phyloP scores from a whole-genome alignment of 2,329 filamentous ascomycete genomes.

The Aspergillus ochraceoroseus region DNA sequence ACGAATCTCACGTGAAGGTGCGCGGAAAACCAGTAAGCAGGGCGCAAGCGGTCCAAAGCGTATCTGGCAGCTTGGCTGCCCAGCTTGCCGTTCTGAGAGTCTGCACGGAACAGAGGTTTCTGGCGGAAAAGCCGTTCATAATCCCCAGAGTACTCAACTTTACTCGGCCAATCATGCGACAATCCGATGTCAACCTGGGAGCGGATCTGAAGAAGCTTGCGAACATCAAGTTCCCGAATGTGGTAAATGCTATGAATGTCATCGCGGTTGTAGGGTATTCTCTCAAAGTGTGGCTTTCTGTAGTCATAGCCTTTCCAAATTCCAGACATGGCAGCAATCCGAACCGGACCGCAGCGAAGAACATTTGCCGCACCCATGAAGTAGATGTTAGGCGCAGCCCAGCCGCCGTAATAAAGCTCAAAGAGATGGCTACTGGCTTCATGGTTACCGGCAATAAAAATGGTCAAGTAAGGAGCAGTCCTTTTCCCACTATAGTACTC shows the following conservation, averaged over 20 bases:
- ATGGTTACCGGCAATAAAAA: slow-evolving; percentile 93
- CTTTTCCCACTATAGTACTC: slow-evolving; percentile 81
- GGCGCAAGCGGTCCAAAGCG: slow-evolving; percentile 75
- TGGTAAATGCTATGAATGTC: slow-evolving; percentile 85
- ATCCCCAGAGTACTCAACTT: slow-evolving; percentile 74
- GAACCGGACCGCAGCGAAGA: slow-evolving; percentile 71
- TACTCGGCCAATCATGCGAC: slow-evolving; percentile 92
- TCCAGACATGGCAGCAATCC: slow-evolving; percentile 84
- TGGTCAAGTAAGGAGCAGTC: slow-evolving; percentile 77
- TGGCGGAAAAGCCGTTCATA: slow-evolving; percentile 60
- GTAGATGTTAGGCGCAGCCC: slow-evolving; percentile 96
- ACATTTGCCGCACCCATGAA: slow-evolving; percentile 93
- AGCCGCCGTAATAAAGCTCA: slow-evolving; percentile 93
- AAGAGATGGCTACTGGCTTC: slow-evolving; percentile 86
- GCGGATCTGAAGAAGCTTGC: slow-evolving; percentile 78
- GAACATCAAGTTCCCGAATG: slow-evolving; percentile 80
- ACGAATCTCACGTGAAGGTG: slow-evolving; percentile 87
- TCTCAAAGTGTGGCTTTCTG: slow-evolving; percentile 73
- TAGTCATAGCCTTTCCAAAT: slow-evolving; percentile 95
- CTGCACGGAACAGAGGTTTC: slow-evolving; percentile 70
- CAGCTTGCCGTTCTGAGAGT: slow-evolving; percentile 68
- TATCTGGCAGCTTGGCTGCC: slow-evolving; percentile 75
- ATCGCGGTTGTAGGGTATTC: slow-evolving; percentile 72
- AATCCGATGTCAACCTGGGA: slow-evolving; percentile 86
- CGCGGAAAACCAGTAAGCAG: slow-evolving; percentile 85